phyloP scores from a whole-genome alignment of 352 stramenopile genomes.

The Globisporangium orthogonon region DNA sequence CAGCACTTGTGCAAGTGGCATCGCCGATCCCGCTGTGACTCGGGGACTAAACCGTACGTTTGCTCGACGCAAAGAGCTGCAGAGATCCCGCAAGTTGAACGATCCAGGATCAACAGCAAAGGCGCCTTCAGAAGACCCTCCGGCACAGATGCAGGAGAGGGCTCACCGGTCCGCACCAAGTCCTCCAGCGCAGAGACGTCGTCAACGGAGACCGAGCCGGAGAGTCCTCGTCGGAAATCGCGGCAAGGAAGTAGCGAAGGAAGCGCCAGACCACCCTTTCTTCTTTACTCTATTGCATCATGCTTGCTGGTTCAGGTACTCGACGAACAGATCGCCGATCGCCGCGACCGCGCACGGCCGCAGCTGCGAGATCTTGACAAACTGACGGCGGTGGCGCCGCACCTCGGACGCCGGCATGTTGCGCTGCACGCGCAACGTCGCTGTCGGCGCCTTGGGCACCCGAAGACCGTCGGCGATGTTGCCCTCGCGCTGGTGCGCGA shows the following conservation, averaged over 20 bases:
- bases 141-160: neutral
- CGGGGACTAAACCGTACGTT: no score
- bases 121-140: neutral
- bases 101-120: slow-evolving; percentile 29
- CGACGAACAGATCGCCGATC: slow-evolving; percentile 66
- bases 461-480: slow-evolving; percentile 42
- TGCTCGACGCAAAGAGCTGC: no score
- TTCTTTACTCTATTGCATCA: slow-evolving; percentile 12
- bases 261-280: neutral
- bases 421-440: slow-evolving; percentile 31
- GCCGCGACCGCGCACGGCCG: slow-evolving; percentile 38
- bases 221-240: slow-evolving; percentile 1
- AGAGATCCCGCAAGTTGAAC: slow-evolving; percentile 24
- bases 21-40: no score
- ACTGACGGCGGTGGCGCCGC: slow-evolving; percentile 71
- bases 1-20: no score
- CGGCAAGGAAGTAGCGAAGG: slow-evolving; percentile 3
- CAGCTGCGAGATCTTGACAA: slow-evolving; percentile 73
- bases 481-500: slow-evolving; percentile 60
- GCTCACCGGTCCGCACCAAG: neutral
- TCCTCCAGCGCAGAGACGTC: neutral
- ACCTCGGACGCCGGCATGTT: slow-evolving; percentile 48
- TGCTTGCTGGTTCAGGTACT: slow-evolving; percentile 71
- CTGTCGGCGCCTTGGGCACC: slow-evolving; percentile 24
- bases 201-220: neutral